Evolutionary conservation across 2,329 filamentous ascomycete species (phyloP), one percentile per base, ranked within the genome.

Genomic region (Talaromyces sp.): DNA sequence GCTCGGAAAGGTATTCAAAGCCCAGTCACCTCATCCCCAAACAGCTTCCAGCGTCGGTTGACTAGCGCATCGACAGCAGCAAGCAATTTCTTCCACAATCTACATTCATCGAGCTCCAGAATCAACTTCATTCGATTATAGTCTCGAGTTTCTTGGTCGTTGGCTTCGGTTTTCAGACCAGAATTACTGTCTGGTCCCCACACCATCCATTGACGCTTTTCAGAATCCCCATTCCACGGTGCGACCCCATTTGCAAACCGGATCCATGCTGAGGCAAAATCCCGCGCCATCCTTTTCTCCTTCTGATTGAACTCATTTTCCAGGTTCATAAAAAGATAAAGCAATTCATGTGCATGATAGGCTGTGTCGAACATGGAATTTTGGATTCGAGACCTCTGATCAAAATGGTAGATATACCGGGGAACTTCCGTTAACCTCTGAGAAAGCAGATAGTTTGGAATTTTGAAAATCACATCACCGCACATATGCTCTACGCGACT

Each of bases 311-410:
- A 43, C 41, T 63, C 56, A 11, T 60, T 57, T 7, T 60, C 48
- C 40, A 66, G 37, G 19, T 67, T 66, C 2, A 52, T 49, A 32
- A 63, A 66, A 2, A 65, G 52, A 33, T 66, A 67, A 8, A 66
- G 48, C 16, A 66, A 51, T 20, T 67, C 64, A 44, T 65, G 55
- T 0, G 65, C 65, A 52, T 67, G 64, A 45, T 67, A 67, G 11
- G 64, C 63, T 0, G 64, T 66, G 2, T 58, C 64, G 27, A 65
- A 55, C 3, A 67, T 51, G 1, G 50, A 22, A 42, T 66, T 67
- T 10, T 52, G 44, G 5, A 65, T 40, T 3, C 60, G 56, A 29
- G 63, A 66, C 6, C 62, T 55, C 39, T 67, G 65, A 22, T 67
- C 65, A 20, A 66, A 66, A 43, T 67, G 64, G 19, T 67, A 68